Base-by-base conservation (phyloP, 192 early-diverging fungal species). In the Backusella tuberculispora region DNA sequence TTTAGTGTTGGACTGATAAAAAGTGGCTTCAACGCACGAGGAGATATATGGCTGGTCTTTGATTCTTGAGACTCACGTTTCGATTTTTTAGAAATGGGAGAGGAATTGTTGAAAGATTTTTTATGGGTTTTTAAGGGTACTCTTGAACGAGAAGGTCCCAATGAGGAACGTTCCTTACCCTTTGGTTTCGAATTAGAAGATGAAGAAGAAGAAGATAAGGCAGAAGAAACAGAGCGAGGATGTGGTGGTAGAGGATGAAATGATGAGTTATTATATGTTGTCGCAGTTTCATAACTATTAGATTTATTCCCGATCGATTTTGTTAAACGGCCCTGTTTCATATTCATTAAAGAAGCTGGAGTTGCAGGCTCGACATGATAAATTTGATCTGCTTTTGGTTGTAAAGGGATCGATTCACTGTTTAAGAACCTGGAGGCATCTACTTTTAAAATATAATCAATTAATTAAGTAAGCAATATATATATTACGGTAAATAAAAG, bases 1-100 rank as follows among this genome's bases (percentile, higher is more conserved):
- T 78, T 86, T 41, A 87, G 48, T 40, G 66, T 82, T 0, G 88
- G 86, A 38, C 85, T 87, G 15, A 85, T 83, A 8, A 85, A 53
- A 8, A 80, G 63, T 38, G 79, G 79, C 40, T 80, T 78, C 24
- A 78, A 56, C 0, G 76, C 71, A n/a, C 81, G 69, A 60, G 76
- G 77, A 12, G 76, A 76, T 17, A 69, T 67, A 34, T 69, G 72
- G 14, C 46, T 66, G 10, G 44, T 14, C 15, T 44, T 63, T 29
- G 72, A 41, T 29, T 65, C 24, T 17, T 60, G 21, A 24, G 37
- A 50, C n/a, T 72, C 70, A 34, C 48, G 48, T 37, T 48, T 26
- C 37, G 29, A 48, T 17, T 72, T 72, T 56, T 72, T 72, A 5
- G 34, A 10, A 2, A 60, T 60, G 7, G 53, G 53, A 60, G 29